Evolutionary conservation across 768 basidiomycete species (phyloP).

Genomic region (Hemileccinum rubropunctum): DNA sequence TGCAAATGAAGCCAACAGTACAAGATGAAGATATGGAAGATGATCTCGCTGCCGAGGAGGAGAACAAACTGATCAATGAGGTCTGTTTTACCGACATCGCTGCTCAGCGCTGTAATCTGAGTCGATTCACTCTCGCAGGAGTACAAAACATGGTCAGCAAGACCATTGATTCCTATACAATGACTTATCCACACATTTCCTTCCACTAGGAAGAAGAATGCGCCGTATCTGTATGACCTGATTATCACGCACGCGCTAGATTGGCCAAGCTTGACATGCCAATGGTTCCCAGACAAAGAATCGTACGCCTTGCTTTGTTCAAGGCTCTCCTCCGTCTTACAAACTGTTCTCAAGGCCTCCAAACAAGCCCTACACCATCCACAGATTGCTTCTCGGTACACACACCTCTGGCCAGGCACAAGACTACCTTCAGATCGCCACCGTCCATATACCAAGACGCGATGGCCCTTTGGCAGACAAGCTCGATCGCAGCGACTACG

Average conservation of each 20-base stretch:
- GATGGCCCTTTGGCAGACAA: slow-evolving; percentile 67
- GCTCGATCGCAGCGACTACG: slow-evolving; percentile 77
- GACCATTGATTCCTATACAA: slow-evolving; percentile 3
- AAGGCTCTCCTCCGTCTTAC: not conserved
- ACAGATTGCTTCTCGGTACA: slow-evolving; percentile 93
- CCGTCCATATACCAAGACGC: slow-evolving; percentile 88
- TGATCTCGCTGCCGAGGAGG: slow-evolving; percentile 78
- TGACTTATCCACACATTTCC: too few relatives aligned
- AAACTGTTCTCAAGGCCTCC: slow-evolving; percentile 56
- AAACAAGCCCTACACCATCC: slow-evolving; percentile 91
- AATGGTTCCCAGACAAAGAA: slow-evolving; percentile 99
- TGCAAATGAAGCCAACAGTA: slow-evolving; percentile 44
- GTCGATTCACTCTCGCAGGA: slow-evolving; percentile 45
- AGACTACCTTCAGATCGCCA: slow-evolving; percentile 95
- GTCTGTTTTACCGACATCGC: slow-evolving; percentile 37
- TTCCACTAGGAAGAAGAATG: slow-evolving; percentile 86
- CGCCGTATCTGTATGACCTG: slow-evolving; percentile 95
- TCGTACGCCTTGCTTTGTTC: slow-evolving; percentile 51
- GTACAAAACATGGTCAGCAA: slow-evolving; percentile 77
- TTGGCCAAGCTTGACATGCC: slow-evolving; percentile 97
- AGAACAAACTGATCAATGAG: slow-evolving; percentile 87
- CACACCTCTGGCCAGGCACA: slow-evolving; percentile 94
- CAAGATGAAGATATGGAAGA: slow-evolving; percentile 70
- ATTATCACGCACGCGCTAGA: slow-evolving; percentile 97
- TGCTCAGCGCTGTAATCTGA: slow-evolving; percentile 7